A percentile compares a stretch with the other conserved stretches of the same genome.
These are phyloP conservation scores for Penicillium goetzii DNA, from an alignment of 495 filamentous ascomycete species.

Conservation along the genomic window DNA sequence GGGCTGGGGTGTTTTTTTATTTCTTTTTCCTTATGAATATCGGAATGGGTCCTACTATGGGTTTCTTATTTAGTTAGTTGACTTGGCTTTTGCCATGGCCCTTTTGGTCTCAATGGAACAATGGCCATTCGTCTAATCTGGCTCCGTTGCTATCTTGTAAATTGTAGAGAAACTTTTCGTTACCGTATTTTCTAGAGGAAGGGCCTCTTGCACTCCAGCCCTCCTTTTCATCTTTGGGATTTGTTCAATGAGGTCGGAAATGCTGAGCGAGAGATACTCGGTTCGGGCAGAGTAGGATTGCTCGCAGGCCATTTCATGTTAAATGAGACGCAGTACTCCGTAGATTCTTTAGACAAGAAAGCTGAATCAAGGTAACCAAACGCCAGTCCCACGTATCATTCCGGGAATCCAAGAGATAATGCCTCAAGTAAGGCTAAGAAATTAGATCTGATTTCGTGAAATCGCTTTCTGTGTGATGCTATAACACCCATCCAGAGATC, in stretches of 20 bases:
- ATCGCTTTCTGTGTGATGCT: neutral
- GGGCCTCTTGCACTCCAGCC: no score
- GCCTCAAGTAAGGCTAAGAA: neutral
- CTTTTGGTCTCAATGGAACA: constrained; percentile 9
- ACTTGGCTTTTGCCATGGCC: constrained; percentile 5
- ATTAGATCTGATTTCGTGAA: neutral
- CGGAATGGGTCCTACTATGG: constrained; percentile 8
- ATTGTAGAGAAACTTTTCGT: neutral
- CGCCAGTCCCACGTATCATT: no score
- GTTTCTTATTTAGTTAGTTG: constrained; percentile 12
- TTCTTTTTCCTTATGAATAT: constrained; percentile 5
- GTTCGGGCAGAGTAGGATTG: no score
- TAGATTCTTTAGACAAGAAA: no score
- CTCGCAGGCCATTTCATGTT: no score
- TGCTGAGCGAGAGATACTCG: no score
- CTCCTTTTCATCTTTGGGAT: no score
- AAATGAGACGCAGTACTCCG: no score
- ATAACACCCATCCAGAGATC: neutral
- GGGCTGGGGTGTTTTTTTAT: constrained; percentile 7
- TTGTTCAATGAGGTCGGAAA: neutral
- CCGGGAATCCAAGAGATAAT: neutral
- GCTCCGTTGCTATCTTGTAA: neutral
- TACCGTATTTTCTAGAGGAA: no score
- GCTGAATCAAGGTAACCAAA: no score
- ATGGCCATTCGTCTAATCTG: neutral